phyloP scores from a whole-genome alignment of 768 basidiomycete species.

The Naganishia kalamii region DNA sequence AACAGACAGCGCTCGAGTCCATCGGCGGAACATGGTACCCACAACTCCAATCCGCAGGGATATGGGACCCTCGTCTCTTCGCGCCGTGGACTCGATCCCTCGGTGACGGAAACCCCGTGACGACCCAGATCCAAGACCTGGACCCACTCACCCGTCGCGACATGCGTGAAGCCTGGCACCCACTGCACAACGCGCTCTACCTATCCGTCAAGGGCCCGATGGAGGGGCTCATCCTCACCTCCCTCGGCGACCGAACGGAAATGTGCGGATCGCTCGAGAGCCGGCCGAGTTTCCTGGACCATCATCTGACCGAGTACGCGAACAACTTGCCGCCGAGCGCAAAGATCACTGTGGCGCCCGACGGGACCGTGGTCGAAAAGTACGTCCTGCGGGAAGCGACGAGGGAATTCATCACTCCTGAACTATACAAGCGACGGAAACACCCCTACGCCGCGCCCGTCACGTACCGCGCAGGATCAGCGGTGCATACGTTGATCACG shows the following conservation, averaged over 20 bases:
- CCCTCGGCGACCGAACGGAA: constrained; percentile 39
- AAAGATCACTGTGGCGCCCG: constrained; percentile 13
- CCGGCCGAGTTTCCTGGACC: constrained; percentile 38
- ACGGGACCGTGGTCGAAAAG: constrained; percentile 30
- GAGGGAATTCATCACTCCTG: constrained; percentile 38
- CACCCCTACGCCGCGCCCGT: constrained; percentile 32
- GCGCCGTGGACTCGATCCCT: constrained; percentile 6
- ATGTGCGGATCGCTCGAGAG: constrained; percentile 42
- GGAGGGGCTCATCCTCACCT: constrained; percentile 34
- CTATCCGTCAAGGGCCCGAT: constrained; percentile 33
- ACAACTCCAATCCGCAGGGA: constrained; percentile 17
- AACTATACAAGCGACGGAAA: constrained; percentile 32
- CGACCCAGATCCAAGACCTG: constrained; percentile 27
- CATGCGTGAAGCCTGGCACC: constrained; percentile 35
- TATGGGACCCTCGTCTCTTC: constrained; percentile 5
- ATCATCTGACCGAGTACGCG: constrained; percentile 35
- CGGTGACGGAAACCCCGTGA: constrained; percentile 26
- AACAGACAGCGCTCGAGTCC: neutral
- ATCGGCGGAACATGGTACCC: constrained; percentile 8
- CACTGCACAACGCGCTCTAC: constrained; percentile 36
- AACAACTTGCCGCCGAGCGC: constrained; percentile 28
- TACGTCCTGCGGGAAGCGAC: constrained; percentile 37
- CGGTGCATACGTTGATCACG: constrained; percentile 28
- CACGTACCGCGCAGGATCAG: constrained; percentile 25
- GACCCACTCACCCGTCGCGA: constrained; percentile 14